Evolutionary conservation across 2,329 filamentous ascomycete species (phyloP).

Genomic region (Podosphaera xanthii): DNA sequence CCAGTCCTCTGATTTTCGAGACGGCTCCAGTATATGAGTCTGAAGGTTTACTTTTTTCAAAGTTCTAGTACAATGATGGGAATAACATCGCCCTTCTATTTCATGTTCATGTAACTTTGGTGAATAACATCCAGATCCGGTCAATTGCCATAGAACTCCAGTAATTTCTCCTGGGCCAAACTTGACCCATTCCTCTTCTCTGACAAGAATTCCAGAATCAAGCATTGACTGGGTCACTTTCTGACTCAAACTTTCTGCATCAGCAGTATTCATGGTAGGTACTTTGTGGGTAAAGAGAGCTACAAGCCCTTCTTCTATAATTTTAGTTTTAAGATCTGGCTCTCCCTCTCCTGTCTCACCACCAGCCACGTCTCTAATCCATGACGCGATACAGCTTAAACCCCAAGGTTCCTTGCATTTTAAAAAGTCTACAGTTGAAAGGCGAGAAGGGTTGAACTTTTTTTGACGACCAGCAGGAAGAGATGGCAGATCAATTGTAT

Average conservation of each 20-base stretch:
- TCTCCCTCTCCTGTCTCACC: slow-evolving; percentile 43
- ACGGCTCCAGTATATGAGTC: slow-evolving; percentile 44
- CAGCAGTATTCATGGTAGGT: slow-evolving; percentile 93
- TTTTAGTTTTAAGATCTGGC: slow-evolving; percentile 62
- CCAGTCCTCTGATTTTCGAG: slow-evolving; percentile 57
- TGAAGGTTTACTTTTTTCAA: slow-evolving; percentile 84
- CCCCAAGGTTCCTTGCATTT: slow-evolving; percentile 84
- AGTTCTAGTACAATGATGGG: slow-evolving; percentile 79
- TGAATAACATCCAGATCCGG: slow-evolving; percentile 77
- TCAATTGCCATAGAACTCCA: slow-evolving; percentile 83
- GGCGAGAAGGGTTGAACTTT: slow-evolving; percentile 67
- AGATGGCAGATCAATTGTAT: slow-evolving; percentile 63
- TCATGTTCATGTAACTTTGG: slow-evolving; percentile 48
- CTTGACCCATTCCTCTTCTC: slow-evolving; percentile 95
- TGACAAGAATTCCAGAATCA: slow-evolving; percentile 49
- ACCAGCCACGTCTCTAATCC: slow-evolving; percentile 62
- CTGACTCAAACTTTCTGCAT: slow-evolving; percentile 68
- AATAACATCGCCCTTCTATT: slow-evolving; percentile 63
- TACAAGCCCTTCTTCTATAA: slow-evolving; percentile 69
- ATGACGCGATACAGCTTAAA: slow-evolving; percentile 62
- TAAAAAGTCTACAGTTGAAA: slow-evolving; percentile 59
- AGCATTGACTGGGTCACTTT: slow-evolving; percentile 65
- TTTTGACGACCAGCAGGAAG: slow-evolving; percentile 58
- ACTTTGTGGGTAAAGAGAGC: slow-evolving; percentile 85
- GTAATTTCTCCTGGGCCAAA: slow-evolving; percentile 61